A percentile compares a stretch with the other conserved stretches of the same genome.
Evolutionary conservation across 768 basidiomycete species (phyloP).

Genomic region (Phlebiopsis flavidoalba): DNA sequence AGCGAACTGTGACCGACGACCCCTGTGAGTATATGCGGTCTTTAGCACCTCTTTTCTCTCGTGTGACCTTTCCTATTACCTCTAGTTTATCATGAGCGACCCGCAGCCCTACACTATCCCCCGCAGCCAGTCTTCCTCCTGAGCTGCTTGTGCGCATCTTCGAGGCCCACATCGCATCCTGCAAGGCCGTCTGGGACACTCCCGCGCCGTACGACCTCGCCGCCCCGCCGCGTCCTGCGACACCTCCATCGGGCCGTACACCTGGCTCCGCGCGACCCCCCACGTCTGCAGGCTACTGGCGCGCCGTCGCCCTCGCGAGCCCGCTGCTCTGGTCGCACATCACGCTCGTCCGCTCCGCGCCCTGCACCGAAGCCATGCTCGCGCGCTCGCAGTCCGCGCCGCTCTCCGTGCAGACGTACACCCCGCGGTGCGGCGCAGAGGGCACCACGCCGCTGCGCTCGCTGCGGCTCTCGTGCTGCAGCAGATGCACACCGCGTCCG

Average conservation of each 20-base stretch:
- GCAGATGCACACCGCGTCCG: constrained; percentile 2
- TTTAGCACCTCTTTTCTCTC: background rate
- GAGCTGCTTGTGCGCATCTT: constrained; percentile 9
- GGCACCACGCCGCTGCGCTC: background rate
- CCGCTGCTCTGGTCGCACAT: constrained; percentile 7
- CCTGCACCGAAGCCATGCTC: constrained; percentile 3
- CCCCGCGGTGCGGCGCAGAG: background rate
- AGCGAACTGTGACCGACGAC: background rate
- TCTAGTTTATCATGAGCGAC: background rate
- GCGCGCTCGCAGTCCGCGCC: constrained; percentile 5
- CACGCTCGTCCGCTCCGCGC: background rate
- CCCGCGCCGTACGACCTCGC: background rate
- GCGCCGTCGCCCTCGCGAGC: constrained; percentile 1
- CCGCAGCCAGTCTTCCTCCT: background rate
- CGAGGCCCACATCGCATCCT: background rate
- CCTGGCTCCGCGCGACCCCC: constrained; percentile 5
- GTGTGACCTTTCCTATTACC: background rate
- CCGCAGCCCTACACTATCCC: background rate
- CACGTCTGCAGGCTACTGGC: constrained; percentile 10
- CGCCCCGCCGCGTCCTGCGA: background rate
- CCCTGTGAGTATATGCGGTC: background rate
- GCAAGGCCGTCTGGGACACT: background rate
- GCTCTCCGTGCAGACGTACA: background rate
- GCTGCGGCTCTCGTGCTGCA: constrained; percentile 5
- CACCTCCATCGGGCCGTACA: background rate